A percentile compares a stretch with the other conserved stretches of the same genome.
phyloP scores from a whole-genome alignment of 2,329 filamentous ascomycete genomes.

The Sarocladiaceae sp. region DNA sequence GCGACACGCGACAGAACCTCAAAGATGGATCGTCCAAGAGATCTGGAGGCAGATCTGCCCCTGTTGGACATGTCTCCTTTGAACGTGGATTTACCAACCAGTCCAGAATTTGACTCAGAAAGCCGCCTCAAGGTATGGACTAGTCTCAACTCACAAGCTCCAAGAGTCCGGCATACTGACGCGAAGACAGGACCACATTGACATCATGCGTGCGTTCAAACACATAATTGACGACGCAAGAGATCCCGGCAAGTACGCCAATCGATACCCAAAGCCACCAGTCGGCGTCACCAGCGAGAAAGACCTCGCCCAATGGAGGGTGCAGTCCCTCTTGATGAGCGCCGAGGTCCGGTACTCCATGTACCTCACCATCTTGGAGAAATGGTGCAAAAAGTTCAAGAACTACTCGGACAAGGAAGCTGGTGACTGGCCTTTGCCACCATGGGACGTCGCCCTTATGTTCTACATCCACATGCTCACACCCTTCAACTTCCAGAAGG shows the following conservation, averaged over 20 bases:
- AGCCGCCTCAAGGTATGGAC: neutral
- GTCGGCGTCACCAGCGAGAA: neutral
- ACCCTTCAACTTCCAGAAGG: neutral
- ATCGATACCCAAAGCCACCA: neutral
- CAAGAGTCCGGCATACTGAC: neutral
- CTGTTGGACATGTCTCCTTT: neutral
- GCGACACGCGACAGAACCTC: neutral
- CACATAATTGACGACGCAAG: neutral
- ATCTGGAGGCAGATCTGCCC: neutral
- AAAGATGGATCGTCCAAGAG: neutral
- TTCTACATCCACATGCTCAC: constrained; percentile 22
- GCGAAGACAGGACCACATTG: neutral
- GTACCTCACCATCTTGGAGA: neutral
- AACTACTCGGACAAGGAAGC: neutral
- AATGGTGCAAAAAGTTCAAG: neutral
- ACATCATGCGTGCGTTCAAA: neutral
- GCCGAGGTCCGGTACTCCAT: neutral
- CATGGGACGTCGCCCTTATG: constrained; percentile 14
- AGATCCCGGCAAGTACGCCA: neutral
- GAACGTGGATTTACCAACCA: neutral
- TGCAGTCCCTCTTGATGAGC: neutral
- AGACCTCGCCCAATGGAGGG: neutral
- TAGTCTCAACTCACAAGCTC: neutral
- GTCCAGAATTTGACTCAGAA: neutral
- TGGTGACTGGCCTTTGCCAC: neutral